phyloP scores from a whole-genome alignment of 257 asterid species.

The Salvia miltiorrhiza region DNA sequence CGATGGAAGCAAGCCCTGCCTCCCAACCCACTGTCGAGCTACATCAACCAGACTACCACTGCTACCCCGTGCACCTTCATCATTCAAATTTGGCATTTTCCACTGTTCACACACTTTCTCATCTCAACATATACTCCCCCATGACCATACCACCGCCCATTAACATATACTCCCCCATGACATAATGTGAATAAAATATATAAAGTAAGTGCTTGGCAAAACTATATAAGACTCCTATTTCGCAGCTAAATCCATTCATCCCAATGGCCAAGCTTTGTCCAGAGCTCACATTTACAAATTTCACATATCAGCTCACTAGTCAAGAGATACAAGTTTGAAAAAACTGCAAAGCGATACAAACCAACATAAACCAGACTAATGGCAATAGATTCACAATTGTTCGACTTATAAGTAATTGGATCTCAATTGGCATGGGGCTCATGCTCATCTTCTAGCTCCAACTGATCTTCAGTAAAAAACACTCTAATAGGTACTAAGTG shows the following conservation, averaged over 20 bases:
- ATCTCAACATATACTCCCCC: background rate
- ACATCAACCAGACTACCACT: constrained; percentile 92
- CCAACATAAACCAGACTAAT: too few species aligned
- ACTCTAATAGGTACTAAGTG: too few species aligned
- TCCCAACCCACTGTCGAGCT: constrained; percentile 98
- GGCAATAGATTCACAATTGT: too few species aligned
- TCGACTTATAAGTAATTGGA: too few species aligned
- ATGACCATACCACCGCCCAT: constrained; percentile 41
- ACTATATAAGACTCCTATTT: too few species aligned
- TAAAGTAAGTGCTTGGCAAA: too few species aligned
- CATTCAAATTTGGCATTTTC: constrained; percentile 14
- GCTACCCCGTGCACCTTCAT: constrained; percentile 73
- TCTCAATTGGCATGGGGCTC: too few species aligned
- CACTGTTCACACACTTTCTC: constrained; percentile 9
- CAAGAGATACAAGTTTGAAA: background rate
- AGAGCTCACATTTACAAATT: background rate
- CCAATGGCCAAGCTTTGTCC: background rate
- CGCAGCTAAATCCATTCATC: too few species aligned
- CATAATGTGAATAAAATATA: too few species aligned
- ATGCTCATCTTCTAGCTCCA: too few species aligned
- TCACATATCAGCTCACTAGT: background rate
- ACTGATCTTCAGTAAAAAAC: too few species aligned
- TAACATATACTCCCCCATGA: too few species aligned
- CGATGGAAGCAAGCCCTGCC: constrained; percentile 87
- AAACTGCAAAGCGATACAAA: background rate